Base-by-base conservation (phyloP, 257 asterid genomes). In the Oldenlandia corymbosa region DNA sequence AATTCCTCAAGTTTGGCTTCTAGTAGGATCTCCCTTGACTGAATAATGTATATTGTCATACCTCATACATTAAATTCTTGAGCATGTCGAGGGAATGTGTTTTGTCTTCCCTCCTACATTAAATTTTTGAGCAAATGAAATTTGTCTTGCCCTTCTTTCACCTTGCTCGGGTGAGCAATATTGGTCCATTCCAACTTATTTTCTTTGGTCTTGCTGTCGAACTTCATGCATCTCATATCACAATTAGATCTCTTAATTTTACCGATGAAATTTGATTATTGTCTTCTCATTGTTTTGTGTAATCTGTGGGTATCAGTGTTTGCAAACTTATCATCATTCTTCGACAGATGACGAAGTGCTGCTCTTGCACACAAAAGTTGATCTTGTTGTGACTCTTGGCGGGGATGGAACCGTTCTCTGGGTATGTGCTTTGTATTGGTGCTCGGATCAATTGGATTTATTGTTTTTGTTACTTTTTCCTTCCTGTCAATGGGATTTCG, bases 401-500 rank as follows among this genome's bases (percentile, higher is more conserved):
- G 99, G 99, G 54, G 99, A 93, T 76, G 99, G 99, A 70, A 93
- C 99, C 0, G 97, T 93, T 76, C 96, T 93, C 68, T 93, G 97
- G 99, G 99, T 93, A 87, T 28, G 94, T 76, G 46, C 27, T 20
- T 28, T 41, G 37, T 58, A 69, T 63, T 7, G 27, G 6, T 64
- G 51, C 52, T 5, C 31, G 32, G 41, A 58, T n/a, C 42, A 14
- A n/a, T 9, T 43, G 5, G 39, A 3, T 43, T 14, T 43, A 14
- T 30, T 54, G 39, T 34, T n/a, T n/a, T 53, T 53, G 26, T 26
- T 3, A 39, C 2, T 2, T 39, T 39, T 21, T 18, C 23, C 12
- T 21, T 53, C 10, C 58, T 57, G 54, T 57, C 14, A 46, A 17
- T 34, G 37, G 56, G 10, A 34, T 16, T 36, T 58, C 7, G 32